Conservation (phyloP, 306 rosid genomes). For the Malus asiatica region DNA sequence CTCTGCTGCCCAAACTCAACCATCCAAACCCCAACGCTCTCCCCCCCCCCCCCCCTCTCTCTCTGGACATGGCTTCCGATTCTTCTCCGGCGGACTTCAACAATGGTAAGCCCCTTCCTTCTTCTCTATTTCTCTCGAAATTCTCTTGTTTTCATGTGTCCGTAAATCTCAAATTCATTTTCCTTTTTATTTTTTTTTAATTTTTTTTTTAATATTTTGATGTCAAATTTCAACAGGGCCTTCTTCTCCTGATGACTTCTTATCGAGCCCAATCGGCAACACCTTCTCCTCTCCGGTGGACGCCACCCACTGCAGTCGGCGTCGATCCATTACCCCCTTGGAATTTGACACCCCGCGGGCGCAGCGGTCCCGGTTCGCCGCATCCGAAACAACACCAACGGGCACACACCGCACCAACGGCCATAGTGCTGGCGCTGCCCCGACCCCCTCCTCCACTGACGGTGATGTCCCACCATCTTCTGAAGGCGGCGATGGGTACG, state of each 20-base stretch:
- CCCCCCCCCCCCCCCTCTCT: neutral
- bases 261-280: constrained; percentile 82
- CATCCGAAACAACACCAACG: constrained; percentile 59
- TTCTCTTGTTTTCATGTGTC: neutral
- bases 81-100: constrained; percentile 52
- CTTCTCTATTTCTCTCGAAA: neutral
- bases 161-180: neutral
- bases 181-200: neutral
- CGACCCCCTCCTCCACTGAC: constrained; percentile 72
- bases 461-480: constrained; percentile 55
- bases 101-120: constrained; percentile 35
- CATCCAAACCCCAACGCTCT: neutral
- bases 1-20: neutral
- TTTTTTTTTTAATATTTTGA: neutral
- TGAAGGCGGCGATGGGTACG: constrained; percentile 74
- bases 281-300: constrained; percentile 62
- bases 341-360: constrained; percentile 51
- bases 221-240: constrained; percentile 39
- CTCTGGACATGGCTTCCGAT: constrained; percentile 69
- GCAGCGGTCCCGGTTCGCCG: constrained; percentile 53
- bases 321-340: constrained; percentile 58
- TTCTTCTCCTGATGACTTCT: constrained; percentile 77
- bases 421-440: constrained; percentile 18
- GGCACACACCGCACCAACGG: constrained; percentile 34
- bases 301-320: constrained; percentile 26